Percentiles rank a stretch among this genome's conserved stretches.
These are phyloP conservation scores for Sphagnum tenellum DNA, from an alignment of 225 moss, liverwort and hornwort genomes.

Conservation along the genomic window DNA sequence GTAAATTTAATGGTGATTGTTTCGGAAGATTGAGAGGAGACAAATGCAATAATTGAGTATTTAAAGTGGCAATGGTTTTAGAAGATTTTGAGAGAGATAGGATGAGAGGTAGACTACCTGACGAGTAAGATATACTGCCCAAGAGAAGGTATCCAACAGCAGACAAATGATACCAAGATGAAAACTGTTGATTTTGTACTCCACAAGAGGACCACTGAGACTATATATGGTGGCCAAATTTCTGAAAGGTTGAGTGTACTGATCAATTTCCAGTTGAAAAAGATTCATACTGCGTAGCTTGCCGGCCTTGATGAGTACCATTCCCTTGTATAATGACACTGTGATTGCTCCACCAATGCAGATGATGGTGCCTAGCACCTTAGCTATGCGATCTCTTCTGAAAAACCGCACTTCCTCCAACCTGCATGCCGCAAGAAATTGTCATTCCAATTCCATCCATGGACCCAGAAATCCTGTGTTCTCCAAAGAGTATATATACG, in stretches of 20 bases:
- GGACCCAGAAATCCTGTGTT: too few species aligned
- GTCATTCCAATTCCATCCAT: too few species aligned
- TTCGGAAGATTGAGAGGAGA: not conserved
- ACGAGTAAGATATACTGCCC: slow-evolving; percentile 31
- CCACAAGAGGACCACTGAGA: slow-evolving; percentile 20
- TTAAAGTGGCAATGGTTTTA: not conserved
- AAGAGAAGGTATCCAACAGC: slow-evolving; percentile 41
- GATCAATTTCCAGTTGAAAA: not conserved
- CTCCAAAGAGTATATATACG: too few species aligned
- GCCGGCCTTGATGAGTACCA: not conserved
- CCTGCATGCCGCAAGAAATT: slow-evolving; percentile 13
- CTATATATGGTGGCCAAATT: slow-evolving; percentile 16
- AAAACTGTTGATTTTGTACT: slow-evolving; percentile 22
- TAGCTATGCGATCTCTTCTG: slow-evolving; percentile 45
- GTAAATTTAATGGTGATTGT: too few species aligned
- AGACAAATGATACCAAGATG: slow-evolving; percentile 37
- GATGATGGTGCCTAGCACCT: slow-evolving; percentile 48
- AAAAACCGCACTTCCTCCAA: slow-evolving; percentile 41
- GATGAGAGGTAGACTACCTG: slow-evolving; percentile 15
- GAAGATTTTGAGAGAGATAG: too few species aligned
- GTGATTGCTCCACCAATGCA: slow-evolving; percentile 57
- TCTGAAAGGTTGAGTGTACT: slow-evolving; percentile 22
- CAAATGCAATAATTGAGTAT: not conserved
- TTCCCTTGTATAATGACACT: slow-evolving; percentile 63
- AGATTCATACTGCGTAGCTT: not conserved